phyloP scores from a whole-genome alignment of 2,329 filamentous ascomycete genomes.

The Penicillium sp. region DNA sequence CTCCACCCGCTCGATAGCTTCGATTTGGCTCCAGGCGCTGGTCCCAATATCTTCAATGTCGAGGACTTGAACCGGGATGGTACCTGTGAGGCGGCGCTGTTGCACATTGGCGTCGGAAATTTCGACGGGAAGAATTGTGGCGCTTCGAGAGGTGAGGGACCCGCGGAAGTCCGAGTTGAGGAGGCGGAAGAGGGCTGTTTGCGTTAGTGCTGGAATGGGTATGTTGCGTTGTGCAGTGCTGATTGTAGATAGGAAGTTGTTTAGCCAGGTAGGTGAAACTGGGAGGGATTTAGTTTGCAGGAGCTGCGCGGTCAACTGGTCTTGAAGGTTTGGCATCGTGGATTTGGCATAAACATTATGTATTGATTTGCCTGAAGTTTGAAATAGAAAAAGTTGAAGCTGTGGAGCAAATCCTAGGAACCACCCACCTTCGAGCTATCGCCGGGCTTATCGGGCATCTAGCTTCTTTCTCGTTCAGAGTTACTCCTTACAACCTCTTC shows the following conservation, averaged over 20 bases:
- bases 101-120: conserved; percentile 59
- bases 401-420: conserved; percentile 27
- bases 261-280: conserved; percentile 67
- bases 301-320: conserved; percentile 57
- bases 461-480: not conserved
- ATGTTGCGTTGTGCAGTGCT: conserved; percentile 57
- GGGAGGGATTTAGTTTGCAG: conserved; percentile 59
- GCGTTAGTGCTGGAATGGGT: conserved; percentile 72
- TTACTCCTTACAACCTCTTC: not conserved
- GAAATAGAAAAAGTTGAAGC: conserved; percentile 5
- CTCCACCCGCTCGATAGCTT: conserved; percentile 65
- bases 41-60: conserved; percentile 83
- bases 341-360: not conserved
- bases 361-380: conserved; percentile 3
- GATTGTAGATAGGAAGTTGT: conserved; percentile 62
- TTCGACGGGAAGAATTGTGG: conserved; percentile 60
- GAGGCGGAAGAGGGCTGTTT: conserved; percentile 80
- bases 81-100: conserved; percentile 62
- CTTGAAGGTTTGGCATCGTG: conserved; percentile 33
- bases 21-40: conserved; percentile 85
- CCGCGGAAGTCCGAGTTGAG: conserved; percentile 76
- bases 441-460: not conserved
- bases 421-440: conserved; percentile 27
- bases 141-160: conserved; percentile 58
- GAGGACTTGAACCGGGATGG: conserved; percentile 79